These are phyloP conservation scores for Filobasidium floriforme DNA, from an alignment of 768 basidiomycete genomes.

Conservation along the genomic window DNA sequence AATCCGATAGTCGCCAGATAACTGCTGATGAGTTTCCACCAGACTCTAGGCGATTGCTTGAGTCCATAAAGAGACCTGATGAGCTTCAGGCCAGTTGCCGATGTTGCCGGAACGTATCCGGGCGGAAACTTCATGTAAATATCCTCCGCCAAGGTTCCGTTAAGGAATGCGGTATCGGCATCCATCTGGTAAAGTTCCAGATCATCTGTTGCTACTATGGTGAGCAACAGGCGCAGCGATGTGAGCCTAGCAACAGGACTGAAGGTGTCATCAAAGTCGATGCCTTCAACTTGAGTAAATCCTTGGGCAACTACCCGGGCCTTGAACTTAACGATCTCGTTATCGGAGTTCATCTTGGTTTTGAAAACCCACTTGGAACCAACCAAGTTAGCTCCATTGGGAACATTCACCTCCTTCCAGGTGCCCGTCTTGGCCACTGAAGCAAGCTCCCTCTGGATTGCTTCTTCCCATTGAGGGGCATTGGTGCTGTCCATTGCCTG, in stretches of 20 bases:
- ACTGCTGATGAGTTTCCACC: conserved; percentile 23
- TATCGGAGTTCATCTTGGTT: conserved; percentile 47
- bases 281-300: conserved; percentile 47
- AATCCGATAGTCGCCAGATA: conserved; percentile 23
- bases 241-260: conserved; percentile 37
- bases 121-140: conserved; percentile 48
- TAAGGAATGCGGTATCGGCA: conserved; percentile 32
- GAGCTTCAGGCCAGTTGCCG: not conserved
- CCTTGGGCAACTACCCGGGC: conserved; percentile 49
- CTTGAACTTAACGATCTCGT: conserved; percentile 46
- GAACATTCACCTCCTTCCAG: conserved; percentile 41
- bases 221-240: conserved; percentile 22
- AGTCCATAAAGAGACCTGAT: conserved; percentile 23
- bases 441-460: conserved; percentile 34
- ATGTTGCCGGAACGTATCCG: conserved; percentile 15
- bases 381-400: conserved; percentile 41
- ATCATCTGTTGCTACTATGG: conserved; percentile 18
- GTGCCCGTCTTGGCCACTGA: conserved; percentile 38
- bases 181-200: conserved; percentile 29
- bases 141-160: conserved; percentile 26
- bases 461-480: conserved; percentile 29
- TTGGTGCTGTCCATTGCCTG: conserved; percentile 7
- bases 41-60: conserved; percentile 25
- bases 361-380: conserved; percentile 49
- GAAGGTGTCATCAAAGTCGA: conserved; percentile 49